Conservation (phyloP, 1,284 basidiomycete genomes). For the Laetiporus sulphureus region DNA sequence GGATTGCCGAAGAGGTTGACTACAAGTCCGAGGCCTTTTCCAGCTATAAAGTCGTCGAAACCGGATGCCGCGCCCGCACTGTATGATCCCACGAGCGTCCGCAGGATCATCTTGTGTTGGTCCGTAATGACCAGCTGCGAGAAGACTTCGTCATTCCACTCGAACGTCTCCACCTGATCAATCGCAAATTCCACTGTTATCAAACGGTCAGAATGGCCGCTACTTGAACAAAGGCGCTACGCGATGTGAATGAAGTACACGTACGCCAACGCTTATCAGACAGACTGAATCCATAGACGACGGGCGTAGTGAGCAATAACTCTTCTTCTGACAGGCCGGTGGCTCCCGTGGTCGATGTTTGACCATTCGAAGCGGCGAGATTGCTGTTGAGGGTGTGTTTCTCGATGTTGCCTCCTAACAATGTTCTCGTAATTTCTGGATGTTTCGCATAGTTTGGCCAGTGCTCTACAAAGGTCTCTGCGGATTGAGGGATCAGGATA, state of each 20-base stretch:
- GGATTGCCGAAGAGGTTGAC: slow-evolving; percentile 58
- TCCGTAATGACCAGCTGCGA: slow-evolving; percentile 49
- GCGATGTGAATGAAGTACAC: slow-evolving; percentile 15
- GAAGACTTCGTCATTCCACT: slow-evolving; percentile 57
- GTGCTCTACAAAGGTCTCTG: slow-evolving; percentile 24
- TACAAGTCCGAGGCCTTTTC: slow-evolving; percentile 56
- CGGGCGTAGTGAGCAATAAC: slow-evolving; percentile 44
- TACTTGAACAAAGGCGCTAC: no score
- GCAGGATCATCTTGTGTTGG: slow-evolving; percentile 45
- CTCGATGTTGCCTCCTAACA: slow-evolving; percentile 24
- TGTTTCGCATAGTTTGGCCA: slow-evolving; percentile 25
- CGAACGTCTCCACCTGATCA: slow-evolving; percentile 40
- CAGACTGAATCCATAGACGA: slow-evolving; percentile 56
- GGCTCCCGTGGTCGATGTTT: neutral
- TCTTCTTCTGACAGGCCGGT: slow-evolving; percentile 37
- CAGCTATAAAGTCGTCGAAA: slow-evolving; percentile 57
- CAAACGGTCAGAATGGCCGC: neutral
- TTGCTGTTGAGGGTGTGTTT: slow-evolving; percentile 19
- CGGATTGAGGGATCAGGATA: no score
- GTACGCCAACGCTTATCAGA: slow-evolving; percentile 52
- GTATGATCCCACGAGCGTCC: slow-evolving; percentile 51
- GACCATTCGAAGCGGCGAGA: no score
- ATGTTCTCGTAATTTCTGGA: slow-evolving; percentile 21
- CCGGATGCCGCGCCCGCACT: slow-evolving; percentile 33
- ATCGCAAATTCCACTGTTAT: slow-evolving; percentile 49